A percentile compares a stretch with the other conserved stretches of the same genome.
Evolutionary conservation across 148 eudicot species (phyloP).

Genomic region (Amaranthus cruentus): DNA sequence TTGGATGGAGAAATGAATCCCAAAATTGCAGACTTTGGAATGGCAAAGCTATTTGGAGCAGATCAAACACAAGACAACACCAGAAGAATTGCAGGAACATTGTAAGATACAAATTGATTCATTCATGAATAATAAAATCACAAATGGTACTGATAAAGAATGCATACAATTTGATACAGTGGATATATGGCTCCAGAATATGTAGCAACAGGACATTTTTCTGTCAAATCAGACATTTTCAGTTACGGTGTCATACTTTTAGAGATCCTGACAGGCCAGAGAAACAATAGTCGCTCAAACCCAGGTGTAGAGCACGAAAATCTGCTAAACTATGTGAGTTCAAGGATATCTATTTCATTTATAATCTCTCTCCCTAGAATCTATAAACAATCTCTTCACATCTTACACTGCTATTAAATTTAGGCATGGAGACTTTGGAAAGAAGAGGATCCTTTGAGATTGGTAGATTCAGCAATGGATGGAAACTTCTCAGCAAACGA

Average conservation of each 20-base stretch:
- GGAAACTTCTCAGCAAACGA: conserved; percentile 3
- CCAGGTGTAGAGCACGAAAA: background rate
- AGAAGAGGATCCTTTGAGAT: conserved; percentile 1
- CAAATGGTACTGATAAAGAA: background rate
- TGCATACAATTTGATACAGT: no score
- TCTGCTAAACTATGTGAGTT: conserved; percentile 17
- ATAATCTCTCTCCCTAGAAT: no score
- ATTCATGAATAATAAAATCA: background rate
- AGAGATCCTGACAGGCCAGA: conserved; percentile 16
- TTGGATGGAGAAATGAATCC: conserved; percentile 32
- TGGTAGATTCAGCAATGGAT: conserved; percentile 16
- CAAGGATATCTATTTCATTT: background rate
- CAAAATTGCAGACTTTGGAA: conserved; percentile 36
- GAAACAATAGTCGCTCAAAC: background rate
- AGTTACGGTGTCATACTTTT: conserved; percentile 16
- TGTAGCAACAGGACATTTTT: background rate
- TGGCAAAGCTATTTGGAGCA: conserved; percentile 30
- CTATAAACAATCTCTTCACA: no score
- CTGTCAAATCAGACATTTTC: conserved; percentile 11
- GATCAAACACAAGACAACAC: conserved; percentile 30
- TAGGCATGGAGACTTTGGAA: no score
- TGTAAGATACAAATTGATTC: conserved; percentile 19
- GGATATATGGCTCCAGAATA: no score
- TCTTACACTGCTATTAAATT: no score
- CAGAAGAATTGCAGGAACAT: conserved; percentile 29